Base-by-base conservation (phyloP, 202 grass and related monocot genomes). In the Setaria viridis region DNA sequence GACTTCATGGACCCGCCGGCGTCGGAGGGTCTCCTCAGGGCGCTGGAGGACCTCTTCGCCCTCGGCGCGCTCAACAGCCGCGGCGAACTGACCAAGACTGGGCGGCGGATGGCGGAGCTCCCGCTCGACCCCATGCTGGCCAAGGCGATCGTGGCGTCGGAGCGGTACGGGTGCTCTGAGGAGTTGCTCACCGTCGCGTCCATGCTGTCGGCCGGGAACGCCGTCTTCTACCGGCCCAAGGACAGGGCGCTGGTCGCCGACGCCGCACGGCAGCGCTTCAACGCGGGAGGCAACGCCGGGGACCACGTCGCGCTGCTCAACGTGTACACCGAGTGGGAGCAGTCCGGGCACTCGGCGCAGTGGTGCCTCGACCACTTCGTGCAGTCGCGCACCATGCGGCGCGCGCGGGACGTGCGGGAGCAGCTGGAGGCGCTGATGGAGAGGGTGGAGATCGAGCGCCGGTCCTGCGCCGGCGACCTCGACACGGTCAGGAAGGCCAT, bases 1-100 rank as follows among this genome's bases (percentile, higher is more conserved):
- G 90, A 90, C 79, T 92, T 92, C 71, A 87, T 92, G 87, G 90
- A 92, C 75, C 90, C 90, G 3, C 90, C 87, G 15, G 51, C 90
- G 32, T 42, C 87, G 67, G 83, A 86, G 83, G 76, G 83, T 11
- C 74, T 92, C 80, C 50, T 92, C 71, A 68, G 39, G 68, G 79
- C 83, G 11, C 87, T 92, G 2, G 87, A 92, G 72, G 83, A 86
- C 32, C 86, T 92, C 64, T 86, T 86, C 74, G 67, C 78, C 7
- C 80, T 90, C 59, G 84, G 84, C 76, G 78, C 90, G 46, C 86
- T 92, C 72, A 76, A 89, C 84, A 4, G 67, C 69, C 72, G 68
- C 41, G 72, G 87, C 37, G 76, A 92, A 67, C 79, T 92, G 41
- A 92, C 87, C 54, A 84, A 87, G 76, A 59, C 80, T 9, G 90